Percentiles rank a stretch among this genome's conserved stretches.
phyloP scores from a whole-genome alignment of 257 asterid genomes.

The Scutellaria barbata region DNA sequence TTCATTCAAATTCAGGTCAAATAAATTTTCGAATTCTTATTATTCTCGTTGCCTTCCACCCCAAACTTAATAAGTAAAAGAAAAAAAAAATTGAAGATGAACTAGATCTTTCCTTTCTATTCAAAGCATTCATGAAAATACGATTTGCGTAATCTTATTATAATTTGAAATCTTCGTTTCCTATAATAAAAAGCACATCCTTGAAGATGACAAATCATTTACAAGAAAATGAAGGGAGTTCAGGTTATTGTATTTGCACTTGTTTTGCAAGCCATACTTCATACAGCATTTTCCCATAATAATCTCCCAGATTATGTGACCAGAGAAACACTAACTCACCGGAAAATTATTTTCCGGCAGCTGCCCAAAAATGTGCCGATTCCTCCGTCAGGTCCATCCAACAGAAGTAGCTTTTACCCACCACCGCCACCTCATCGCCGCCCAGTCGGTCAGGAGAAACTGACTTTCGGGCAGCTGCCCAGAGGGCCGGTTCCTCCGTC shows the following conservation, averaged over 20 bases:
- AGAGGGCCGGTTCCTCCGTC: background rate
- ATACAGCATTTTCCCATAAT: background rate
- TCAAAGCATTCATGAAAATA: no score
- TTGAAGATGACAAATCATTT: background rate
- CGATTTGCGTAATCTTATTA: no score
- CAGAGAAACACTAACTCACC: background rate
- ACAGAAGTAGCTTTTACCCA: background rate
- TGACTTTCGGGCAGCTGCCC: background rate
- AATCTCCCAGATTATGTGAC: background rate
- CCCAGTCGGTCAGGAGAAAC: background rate
- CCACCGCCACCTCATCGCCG: background rate
- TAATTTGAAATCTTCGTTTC: background rate
- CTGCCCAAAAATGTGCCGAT: conserved; percentile 29
- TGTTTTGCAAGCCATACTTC: conserved; percentile 10
- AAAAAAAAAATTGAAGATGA: no score
- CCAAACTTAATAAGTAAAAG: no score
- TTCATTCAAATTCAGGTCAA: no score
- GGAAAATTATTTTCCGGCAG: background rate
- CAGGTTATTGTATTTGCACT: background rate
- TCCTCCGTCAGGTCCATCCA: conserved; percentile 32
- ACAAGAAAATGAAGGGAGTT: conserved; percentile 4
- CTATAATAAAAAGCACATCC: background rate
- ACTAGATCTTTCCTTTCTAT: no score
- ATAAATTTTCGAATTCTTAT: no score
- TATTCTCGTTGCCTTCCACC: no score